These are phyloP conservation scores for Tinospora cordifolia DNA, from an alignment of 164 flowering plant species.

Conservation along the genomic window DNA sequence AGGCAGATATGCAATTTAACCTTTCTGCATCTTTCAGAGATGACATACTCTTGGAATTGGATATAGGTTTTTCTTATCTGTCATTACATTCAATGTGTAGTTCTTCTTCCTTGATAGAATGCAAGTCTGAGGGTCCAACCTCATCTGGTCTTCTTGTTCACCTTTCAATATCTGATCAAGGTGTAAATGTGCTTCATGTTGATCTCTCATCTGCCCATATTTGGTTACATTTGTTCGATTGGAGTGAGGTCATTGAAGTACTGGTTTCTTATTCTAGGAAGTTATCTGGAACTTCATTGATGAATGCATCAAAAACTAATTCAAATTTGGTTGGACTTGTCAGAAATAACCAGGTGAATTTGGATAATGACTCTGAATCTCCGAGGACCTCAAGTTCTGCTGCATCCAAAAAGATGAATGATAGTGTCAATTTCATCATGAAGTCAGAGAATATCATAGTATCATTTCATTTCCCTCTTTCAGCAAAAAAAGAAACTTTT, in stretches of 20 bases:
- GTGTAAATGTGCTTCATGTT: constrained; percentile 31
- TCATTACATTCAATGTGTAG: constrained; percentile 37
- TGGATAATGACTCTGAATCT: constrained; percentile 15
- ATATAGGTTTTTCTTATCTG: constrained; percentile 35
- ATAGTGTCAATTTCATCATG: constrained; percentile 21
- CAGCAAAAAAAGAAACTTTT: constrained; percentile 16
- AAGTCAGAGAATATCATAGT: constrained; percentile 44
- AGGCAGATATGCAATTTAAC: constrained; percentile 42
- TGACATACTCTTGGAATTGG: constrained; percentile 32
- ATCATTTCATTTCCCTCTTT: constrained; percentile 48
- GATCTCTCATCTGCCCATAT: constrained; percentile 49
- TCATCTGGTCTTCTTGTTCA: constrained; percentile 37
- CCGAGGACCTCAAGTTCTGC: constrained; percentile 9
- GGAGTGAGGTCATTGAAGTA: constrained; percentile 48
- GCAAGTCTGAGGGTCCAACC: constrained; percentile 20
- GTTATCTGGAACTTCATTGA: constrained; percentile 10
- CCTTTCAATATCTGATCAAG: constrained; percentile 27
- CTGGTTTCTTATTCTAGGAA: constrained; percentile 23
- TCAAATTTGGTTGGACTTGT: constrained; percentile 11
- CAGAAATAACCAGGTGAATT: constrained; percentile 8
- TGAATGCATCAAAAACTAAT: constrained; percentile 15
- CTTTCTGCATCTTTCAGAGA: constrained; percentile 42
- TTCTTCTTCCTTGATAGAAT: constrained; percentile 34
- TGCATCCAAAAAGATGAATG: constrained; percentile 14
- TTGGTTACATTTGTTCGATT: constrained; percentile 61